Evolutionary conservation across 306 rosid genomes (phyloP).

Genomic region (Lablab purpureus): DNA sequence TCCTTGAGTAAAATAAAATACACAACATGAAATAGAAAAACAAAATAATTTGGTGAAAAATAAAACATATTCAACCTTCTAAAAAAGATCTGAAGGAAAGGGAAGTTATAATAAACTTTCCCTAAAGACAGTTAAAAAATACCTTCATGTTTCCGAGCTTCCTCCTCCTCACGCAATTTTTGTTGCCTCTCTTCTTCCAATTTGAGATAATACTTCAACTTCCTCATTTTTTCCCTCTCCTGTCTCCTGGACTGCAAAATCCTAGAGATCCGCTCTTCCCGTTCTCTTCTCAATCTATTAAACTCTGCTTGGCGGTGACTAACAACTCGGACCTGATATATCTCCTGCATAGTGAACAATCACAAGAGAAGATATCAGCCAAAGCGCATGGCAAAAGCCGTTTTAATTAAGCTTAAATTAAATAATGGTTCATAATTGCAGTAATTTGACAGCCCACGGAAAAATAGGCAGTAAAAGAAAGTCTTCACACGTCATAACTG

Average conservation of each 20-base stretch:
- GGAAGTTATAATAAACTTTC: background rate
- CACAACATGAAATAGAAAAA: background rate
- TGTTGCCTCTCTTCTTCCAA: constrained; percentile 80
- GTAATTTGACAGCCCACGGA: background rate
- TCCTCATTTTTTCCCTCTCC: constrained; percentile 79
- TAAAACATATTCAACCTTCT: background rate
- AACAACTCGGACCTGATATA: constrained; percentile 71
- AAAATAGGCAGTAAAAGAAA: background rate
- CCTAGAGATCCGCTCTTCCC: constrained; percentile 73
- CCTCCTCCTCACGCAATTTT: constrained; percentile 82
- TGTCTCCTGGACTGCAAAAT: constrained; percentile 69
- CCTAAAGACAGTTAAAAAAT: background rate
- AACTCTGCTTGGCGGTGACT: constrained; percentile 74
- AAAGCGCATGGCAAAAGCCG: background rate
- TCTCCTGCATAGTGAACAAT: constrained; percentile 59
- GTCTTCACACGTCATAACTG: background rate
- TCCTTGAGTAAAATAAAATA: background rate
- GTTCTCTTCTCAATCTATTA: constrained; percentile 68
- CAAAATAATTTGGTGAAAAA: background rate
- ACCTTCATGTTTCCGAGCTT: constrained; percentile 88
- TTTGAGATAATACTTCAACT: constrained; percentile 74
- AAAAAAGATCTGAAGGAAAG: background rate
- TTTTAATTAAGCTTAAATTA: background rate
- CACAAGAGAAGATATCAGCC: background rate
- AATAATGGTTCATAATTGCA: too few relatives aligned